phyloP scores from a whole-genome alignment of 2,329 filamentous ascomycete genomes.

The Epichloe scottii region DNA sequence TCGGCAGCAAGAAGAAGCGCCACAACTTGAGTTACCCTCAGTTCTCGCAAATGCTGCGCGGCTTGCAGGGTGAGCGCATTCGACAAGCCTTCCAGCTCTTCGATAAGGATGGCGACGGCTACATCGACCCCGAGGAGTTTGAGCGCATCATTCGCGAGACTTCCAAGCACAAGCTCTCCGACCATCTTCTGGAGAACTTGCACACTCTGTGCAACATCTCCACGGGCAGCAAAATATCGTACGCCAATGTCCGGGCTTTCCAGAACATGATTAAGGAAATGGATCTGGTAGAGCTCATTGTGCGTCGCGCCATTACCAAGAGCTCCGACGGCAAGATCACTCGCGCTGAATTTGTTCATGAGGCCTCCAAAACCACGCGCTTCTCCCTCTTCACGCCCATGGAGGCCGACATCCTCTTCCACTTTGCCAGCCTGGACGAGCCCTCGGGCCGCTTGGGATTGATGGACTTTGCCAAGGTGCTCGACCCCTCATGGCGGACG shows the following conservation, averaged over 20 bases:
- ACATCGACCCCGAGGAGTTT: conserved; percentile 91
- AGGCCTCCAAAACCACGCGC: conserved; percentile 78
- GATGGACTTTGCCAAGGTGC: conserved; percentile 81
- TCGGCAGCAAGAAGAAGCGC: conserved; percentile 74
- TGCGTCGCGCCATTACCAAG: conserved; percentile 74
- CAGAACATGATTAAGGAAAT: conserved; percentile 97
- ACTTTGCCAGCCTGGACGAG: conserved; percentile 88
- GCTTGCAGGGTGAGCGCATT: conserved; percentile 89
- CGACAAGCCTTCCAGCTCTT: conserved; percentile 88
- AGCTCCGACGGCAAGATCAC: conserved; percentile 88
- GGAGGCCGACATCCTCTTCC: conserved; percentile 97
- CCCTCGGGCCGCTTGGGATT: conserved; percentile 75
- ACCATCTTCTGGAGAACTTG: conserved; percentile 85
- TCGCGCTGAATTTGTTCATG: conserved; percentile 83
- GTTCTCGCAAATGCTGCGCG: conserved; percentile 96
- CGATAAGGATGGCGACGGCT: conserved; percentile 85
- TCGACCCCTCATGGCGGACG: conserved; percentile 83
- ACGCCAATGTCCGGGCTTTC: conserved; percentile 94
- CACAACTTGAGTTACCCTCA: conserved; percentile 91
- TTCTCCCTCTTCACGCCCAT: conserved; percentile 97
- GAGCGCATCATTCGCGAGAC: conserved; percentile 93
- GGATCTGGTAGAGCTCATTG: conserved; percentile 89
- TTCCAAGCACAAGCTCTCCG: conserved; percentile 88
- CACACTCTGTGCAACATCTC: conserved; percentile 92
- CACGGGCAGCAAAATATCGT: conserved; percentile 83